These are phyloP conservation scores for Kwoniella sp. DNA, from an alignment of 768 basidiomycete species.

Conservation along the genomic window DNA sequence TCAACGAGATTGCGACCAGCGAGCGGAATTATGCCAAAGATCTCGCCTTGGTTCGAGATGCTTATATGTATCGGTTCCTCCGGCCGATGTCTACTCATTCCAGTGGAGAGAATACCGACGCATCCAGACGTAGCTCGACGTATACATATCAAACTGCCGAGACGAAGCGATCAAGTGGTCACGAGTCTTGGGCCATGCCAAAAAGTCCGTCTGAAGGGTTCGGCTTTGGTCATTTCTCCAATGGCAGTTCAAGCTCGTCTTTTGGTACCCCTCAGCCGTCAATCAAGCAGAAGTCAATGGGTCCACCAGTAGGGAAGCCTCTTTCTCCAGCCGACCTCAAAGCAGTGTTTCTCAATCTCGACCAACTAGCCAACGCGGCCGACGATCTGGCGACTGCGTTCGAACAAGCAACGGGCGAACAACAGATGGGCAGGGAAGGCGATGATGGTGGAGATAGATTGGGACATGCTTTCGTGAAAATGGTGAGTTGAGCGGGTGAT, in stretches of 20 bases:
- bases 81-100: conserved; percentile 41
- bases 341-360: conserved; percentile 55
- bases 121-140: conserved; percentile 34
- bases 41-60: conserved; percentile 54
- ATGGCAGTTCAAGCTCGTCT: conserved; percentile 12
- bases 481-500: conserved; percentile 33
- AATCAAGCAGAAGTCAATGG: conserved; percentile 14
- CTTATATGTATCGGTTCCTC: conserved; percentile 44
- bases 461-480: conserved; percentile 50
- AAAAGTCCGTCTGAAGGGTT: conserved; percentile 24
- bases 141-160: conserved; percentile 47
- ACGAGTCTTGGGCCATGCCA: conserved; percentile 26
- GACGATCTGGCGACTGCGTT: conserved; percentile 53
- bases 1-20: conserved; percentile 55
- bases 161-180: conserved; percentile 33
- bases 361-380: conserved; percentile 50
- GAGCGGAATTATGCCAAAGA: conserved; percentile 56
- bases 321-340: conserved; percentile 48
- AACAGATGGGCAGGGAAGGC: conserved; percentile 38
- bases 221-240: conserved; percentile 10
- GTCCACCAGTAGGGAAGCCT: conserved; percentile 35
- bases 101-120: conserved; percentile 26
- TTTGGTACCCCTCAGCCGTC: conserved; percentile 30
- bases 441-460: conserved; percentile 43
- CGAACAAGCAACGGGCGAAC: conserved; percentile 46